Evolutionary conservation across 495 filamentous ascomycete species (phyloP).

Genomic region (Bacidia rubella): DNA sequence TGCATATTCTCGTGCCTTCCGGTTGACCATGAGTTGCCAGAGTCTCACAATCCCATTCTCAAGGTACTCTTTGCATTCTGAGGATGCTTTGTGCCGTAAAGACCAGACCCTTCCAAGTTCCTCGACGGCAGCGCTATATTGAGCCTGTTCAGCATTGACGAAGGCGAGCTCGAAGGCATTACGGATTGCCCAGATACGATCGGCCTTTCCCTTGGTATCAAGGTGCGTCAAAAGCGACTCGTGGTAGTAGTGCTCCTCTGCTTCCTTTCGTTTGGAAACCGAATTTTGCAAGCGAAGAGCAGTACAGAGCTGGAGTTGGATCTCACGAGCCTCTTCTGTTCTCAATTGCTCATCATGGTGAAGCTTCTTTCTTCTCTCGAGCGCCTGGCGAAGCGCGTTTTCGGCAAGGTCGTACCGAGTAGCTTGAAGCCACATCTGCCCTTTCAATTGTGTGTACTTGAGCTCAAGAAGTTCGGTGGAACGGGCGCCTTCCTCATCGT

Average conservation of each 20-base stretch:
- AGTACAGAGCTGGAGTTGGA: background rate
- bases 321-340: background rate
- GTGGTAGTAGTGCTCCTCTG: conserved; percentile 1
- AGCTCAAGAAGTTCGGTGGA: background rate
- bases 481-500: background rate
- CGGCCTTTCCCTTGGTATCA: background rate
- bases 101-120: background rate
- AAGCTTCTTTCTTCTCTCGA: background rate
- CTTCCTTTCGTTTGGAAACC: background rate
- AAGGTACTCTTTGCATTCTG: conserved; percentile 1
- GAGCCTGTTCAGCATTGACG: conserved; percentile 1
- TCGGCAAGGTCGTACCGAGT: background rate
- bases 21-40: background rate
- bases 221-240: conserved; percentile 1
- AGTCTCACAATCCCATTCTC: background rate
- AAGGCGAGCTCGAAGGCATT: conserved; percentile 5
- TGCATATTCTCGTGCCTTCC: background rate
- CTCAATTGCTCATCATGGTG: background rate
- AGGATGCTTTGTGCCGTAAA: conserved; percentile 1
- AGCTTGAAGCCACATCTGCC: conserved; percentile 1
- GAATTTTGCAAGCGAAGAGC: background rate
- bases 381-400: background rate
- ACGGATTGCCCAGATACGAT: conserved; percentile 7
- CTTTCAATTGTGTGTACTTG: background rate
- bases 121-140: background rate